A percentile compares a stretch with the other conserved stretches of the same genome.
Conservation (phyloP, 2,329 filamentous ascomycete species). For the Annulohypoxylon truncatum region DNA sequence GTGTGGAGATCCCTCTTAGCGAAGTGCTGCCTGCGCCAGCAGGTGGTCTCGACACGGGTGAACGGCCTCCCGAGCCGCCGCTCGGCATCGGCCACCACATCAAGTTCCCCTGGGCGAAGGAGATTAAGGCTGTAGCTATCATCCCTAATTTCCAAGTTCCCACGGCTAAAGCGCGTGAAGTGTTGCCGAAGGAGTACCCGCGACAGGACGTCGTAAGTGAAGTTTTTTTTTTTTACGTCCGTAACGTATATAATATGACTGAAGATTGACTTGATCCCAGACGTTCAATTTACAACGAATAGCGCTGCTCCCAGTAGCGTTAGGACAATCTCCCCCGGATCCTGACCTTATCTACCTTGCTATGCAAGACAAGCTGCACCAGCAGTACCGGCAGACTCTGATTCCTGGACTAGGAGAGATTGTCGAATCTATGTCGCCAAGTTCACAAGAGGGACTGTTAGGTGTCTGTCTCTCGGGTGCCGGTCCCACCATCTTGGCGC, state of each 20-base stretch:
- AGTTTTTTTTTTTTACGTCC: neutral
- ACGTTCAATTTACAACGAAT: conserved; percentile 95
- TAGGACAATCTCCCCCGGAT: conserved; percentile 90
- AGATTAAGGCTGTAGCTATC: conserved; percentile 97
- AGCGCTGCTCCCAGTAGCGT: conserved; percentile 87
- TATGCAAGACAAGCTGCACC: conserved; percentile 99
- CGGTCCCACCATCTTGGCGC: conserved; percentile 91
- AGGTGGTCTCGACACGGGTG: conserved; percentile 89
- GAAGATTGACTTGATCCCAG: conserved; percentile 52
- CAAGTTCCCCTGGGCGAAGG: conserved; percentile 91
- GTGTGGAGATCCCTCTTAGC: conserved; percentile 92
- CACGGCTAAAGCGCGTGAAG: conserved; percentile 89
- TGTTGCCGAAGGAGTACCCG: conserved; percentile 83
- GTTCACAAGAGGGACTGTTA: conserved; percentile 85
- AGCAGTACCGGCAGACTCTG: conserved; percentile 91
- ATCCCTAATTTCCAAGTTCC: conserved; percentile 96
- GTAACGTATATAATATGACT: neutral
- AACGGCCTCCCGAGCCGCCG: conserved; percentile 88
- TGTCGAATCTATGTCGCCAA: conserved; percentile 88
- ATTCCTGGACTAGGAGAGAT: conserved; percentile 94
- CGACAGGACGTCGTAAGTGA: conserved; percentile 80
- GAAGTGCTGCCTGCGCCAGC: conserved; percentile 93
- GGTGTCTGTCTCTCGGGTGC: conserved; percentile 96
- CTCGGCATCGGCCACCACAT: conserved; percentile 94
- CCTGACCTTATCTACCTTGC: conserved; percentile 95